Evolutionary conservation across 192 early-diverging fungal genomes (phyloP), one percentile per base, ranked within the genome.

Genomic region (Rhizoclosmatium globosum): DNA sequence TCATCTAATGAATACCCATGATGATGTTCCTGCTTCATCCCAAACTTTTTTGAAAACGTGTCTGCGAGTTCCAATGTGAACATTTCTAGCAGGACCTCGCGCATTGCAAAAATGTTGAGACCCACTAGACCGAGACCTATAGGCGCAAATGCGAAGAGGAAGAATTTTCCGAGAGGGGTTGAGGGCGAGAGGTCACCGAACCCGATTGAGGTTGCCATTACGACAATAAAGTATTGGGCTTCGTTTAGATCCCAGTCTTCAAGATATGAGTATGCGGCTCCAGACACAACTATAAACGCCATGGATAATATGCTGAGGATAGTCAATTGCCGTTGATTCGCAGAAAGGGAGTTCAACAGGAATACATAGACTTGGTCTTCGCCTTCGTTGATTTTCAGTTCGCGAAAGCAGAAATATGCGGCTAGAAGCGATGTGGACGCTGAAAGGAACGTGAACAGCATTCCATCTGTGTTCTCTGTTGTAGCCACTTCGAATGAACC

Each of bases 201-300:
- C 6, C 88, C 86, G 50, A 89, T 87, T 2, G 87, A 84, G 6
- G 83, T 78, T n/a, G 84, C 65, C 4, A 84, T 83, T 17, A 75
- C 62, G 39, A 84, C 60, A 23, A 75, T 75, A 82, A 83, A 81
- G 46, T 82, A 82, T 3, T 82, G n/a, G 3, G 80, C 82, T 60
- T 86, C 86, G 50, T 88, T 86, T 71, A 86, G 82, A 39, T 84
- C 78, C 87, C 87, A 88, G 43, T 76, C 83, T 71, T 89, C 86
- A 15, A 89, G 47, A 48, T 42, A 44, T 15, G 72, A 71, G 76
- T 87, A 89, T 2, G 82, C 6, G 2, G 45, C 9, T 17, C 81
- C 82, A 47, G 68, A 64, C 4, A 74, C 39, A 3, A 83, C 44
- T 2, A 80, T 81, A 61, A 84, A 89, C 6, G 61, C 44, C 7